Percentiles rank a stretch among this genome's conserved stretches.
Conservation (phyloP, 176 grass and related monocot genomes). For the Saccharum officinarum region DNA sequence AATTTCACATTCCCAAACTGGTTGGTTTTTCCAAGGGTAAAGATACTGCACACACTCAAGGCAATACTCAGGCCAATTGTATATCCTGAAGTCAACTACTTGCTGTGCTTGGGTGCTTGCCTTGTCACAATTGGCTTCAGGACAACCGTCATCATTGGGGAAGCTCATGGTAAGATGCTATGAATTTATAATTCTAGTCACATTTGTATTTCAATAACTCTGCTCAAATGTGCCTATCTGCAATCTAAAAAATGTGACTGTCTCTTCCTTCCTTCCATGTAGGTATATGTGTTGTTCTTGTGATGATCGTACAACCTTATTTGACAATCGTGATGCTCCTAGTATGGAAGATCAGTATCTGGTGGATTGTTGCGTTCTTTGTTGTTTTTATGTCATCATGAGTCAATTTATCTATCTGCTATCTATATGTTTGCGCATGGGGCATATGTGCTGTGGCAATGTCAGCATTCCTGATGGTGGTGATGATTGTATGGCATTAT, state of each 20-base stretch:
- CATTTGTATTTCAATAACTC: background rate
- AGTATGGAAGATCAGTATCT: conserved; percentile 46
- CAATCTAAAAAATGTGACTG: background rate
- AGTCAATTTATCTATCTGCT: conserved; percentile 44
- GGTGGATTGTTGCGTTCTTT: conserved; percentile 28
- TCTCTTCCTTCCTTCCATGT: background rate
- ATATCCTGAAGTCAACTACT: conserved; percentile 51
- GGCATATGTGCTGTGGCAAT: conserved; percentile 41
- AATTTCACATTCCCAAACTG: conserved; percentile 31
- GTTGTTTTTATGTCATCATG: conserved; percentile 17
- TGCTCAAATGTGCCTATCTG: background rate
- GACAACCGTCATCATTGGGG: conserved; percentile 46
- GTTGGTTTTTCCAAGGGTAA: conserved; percentile 53
- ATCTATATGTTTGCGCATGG: conserved; percentile 43
- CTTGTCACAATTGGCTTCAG: conserved; percentile 41
- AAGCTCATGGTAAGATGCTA: conserved; percentile 46
- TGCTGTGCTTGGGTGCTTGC: conserved; percentile 37
- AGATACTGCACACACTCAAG: conserved; percentile 51
- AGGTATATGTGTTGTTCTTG: conserved; percentile 57
- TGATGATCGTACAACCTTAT: conserved; percentile 49
- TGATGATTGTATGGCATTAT: conserved; percentile 55
- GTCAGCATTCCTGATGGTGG: conserved; percentile 30
- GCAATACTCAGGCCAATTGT: conserved; percentile 54
- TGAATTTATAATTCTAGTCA: background rate
- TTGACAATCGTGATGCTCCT: conserved; percentile 54